Evolutionary conservation across 257 asterid genomes (phyloP), one percentile per base, ranked within the genome.

Genomic region (Mentha longifolia): DNA sequence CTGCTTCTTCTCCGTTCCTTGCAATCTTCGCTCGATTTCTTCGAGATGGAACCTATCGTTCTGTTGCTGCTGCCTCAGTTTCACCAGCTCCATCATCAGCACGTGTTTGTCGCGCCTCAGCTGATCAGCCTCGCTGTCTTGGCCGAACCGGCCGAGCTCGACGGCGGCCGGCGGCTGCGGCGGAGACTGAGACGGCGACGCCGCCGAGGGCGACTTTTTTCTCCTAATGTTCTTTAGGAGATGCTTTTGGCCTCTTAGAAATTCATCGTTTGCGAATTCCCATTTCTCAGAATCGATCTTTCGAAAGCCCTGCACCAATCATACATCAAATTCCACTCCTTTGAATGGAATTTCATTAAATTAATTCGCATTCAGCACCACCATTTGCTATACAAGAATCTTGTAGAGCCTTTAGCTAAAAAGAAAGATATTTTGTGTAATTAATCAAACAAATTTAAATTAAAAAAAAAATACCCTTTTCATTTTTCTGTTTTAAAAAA

Each of bases 201-300:
- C 76, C 16, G 70, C 76, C 16, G 70, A 4, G 7, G 81, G n/a
- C 0, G 88, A 37, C 72, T 76, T 84, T 66, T 86, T 78, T 33
- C 96, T 82, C 62, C 75, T 81, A 42, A 89, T 91, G 74, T 65
- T 84, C 79, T 19, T 84, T 30, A 87, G 61, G 7, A 91, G 87
- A 52, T 87, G 88, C 67, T 82, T 87, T 3, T 83, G 82, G 13
- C 91, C 95, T 63, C 77, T 77, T 0, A 89, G 45, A 61, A 91
- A 89, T 0, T 71, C 81, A 46, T 91, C 97, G 42, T 89, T 87
- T 0, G 96, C 92, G 9, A 91, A 91, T 66, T 91, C 97, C 96
- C 97, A 91, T 78, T 70, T 84, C 35, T 91, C 96, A 0, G 91
- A 79, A 77, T 91, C 96, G 15, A 87, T 81, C 80, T 91, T 91